Evolutionary conservation across 2,329 filamentous ascomycete species (phyloP), one percentile per base, ranked within the genome.

Genomic region (Periconia sp.): DNA sequence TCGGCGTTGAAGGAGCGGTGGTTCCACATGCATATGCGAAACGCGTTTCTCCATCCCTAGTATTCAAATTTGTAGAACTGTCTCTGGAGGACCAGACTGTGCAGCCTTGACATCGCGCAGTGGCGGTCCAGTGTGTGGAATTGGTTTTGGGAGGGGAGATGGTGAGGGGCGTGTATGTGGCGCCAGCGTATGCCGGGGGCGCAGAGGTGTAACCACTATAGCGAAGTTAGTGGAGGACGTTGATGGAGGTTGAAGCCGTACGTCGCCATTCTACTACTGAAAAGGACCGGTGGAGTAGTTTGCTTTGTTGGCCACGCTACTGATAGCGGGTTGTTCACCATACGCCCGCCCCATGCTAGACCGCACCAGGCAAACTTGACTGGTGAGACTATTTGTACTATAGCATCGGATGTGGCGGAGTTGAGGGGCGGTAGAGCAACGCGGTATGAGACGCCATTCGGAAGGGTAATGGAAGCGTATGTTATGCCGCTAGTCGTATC

Each of bases 181-280:
- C 54, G 11, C 40, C 37, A 10, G 43, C 34, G 40, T 57, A 55
- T 10, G 49, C 21, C 78, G 95, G 95, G 72, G 88, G 92, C 74
- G 95, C 86, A 66, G 91, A 91, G 69, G 95, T 96, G 77, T 96
- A 92, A 65, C 91, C 91, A 43, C 88, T 94, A 16, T 12, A 22
- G 3, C 7, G 2, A 6, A 21, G 15, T 42, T 21, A 42, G 29
- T 29, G 15, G 21, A n/a, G 25, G 16, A 10, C 4, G 13, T 38
- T 23, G 21, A n/a, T n/a, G 21, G 15, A 23, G 12, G 19, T 8
- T 7, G 6, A 35, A 22, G 5, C 7, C 52, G 39, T 46, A 57
- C 52, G 26, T 51, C 9, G 54, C 54, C 35, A 53, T 51, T 9
- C 54, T 30, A 33, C 43, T 49, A 21, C 44, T 50, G 10, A 54